A percentile compares a stretch with the other conserved stretches of the same genome.
Evolutionary conservation across 2,329 filamentous ascomycete genomes (phyloP).

Genomic region (Hypoxylon sp.): DNA sequence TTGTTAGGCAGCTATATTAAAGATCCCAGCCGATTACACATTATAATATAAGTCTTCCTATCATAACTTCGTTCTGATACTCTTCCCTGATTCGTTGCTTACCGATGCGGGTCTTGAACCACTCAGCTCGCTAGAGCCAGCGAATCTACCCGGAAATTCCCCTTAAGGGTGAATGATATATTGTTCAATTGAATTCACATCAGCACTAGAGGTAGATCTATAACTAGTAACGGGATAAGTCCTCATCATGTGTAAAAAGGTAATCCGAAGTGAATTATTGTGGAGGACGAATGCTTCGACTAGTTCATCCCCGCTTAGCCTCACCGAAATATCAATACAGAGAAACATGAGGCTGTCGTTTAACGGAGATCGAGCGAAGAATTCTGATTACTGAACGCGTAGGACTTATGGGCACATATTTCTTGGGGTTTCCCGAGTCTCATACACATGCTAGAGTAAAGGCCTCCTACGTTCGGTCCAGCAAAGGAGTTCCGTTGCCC

Average conservation of each 20-base stretch:
- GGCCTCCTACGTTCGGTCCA: neutral
- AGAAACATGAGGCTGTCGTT: neutral
- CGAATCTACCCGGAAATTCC: slow-evolving; percentile 7
- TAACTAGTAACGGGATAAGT: neutral
- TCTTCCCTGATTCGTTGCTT: neutral
- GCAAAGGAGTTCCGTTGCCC: neutral
- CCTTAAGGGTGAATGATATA: neutral
- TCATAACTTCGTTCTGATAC: neutral
- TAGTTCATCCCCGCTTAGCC: neutral
- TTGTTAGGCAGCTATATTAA: slow-evolving; percentile 16
- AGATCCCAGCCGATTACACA: neutral
- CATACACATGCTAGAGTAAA: neutral
- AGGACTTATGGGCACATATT: neutral
- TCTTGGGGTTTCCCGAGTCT: neutral
- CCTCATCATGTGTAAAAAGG: neutral
- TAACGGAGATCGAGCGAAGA: neutral
- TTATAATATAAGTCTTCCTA: neutral
- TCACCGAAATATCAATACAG: neutral
- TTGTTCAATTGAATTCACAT: slow-evolving; percentile 1
- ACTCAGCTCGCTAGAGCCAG: neutral
- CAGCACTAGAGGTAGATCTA: neutral
- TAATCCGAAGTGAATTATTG: neutral
- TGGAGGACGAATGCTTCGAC: neutral
- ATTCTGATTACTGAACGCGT: neutral
- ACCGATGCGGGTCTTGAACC: neutral